Base-by-base conservation (phyloP, 23 red algal species). In the Pyropia yezoensis region DNA sequence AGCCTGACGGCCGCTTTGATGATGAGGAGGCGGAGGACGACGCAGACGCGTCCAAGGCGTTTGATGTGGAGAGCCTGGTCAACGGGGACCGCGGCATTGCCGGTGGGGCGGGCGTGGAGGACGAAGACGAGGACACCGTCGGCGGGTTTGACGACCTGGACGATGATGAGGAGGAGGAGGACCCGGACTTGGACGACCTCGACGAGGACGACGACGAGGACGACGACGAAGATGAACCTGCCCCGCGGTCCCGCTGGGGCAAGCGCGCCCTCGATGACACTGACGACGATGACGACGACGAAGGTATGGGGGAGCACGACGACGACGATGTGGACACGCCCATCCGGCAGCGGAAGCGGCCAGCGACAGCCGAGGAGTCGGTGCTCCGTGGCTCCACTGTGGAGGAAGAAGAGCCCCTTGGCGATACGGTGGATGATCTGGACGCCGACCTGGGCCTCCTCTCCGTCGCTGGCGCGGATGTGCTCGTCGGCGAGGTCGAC, bases 401-500 rank as follows among this genome's bases (percentile, higher is more conserved):
- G 12, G 22, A 22, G 21, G 68, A 71, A 27, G 57, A 23, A 33
- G 59, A 50, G 52, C 60, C 52, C 33, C 69, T 20, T 25, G 27
- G 33, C 0, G 33, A 47, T 61, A 26, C 54, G 16, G 24, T 49
- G 47, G 62, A 66, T 45, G 27, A 17, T 18, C 62, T 52, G 26
- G 63, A 14, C 30, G 39, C 39, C 39, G 39, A 47, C 39, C 39
- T 47, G 11, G 39, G 39, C 39, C 39, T 47, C 11, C 39, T 47
- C 39, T 47, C 39, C 7, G 39, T 47, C 1, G 39, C 39, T 47
- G 39, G 39, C 39, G 39, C 49, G 54, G 65, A 57, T 12, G 61
- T 45, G 17, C 11, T 57, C 20, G 69, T 75, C 51, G 79, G 75
- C 20, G 63, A 84, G 27, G 79, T 75, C 30, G 68, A 84, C 18